Evolutionary conservation across 169 alveolate genomes (phyloP), one percentile per base, ranked within the genome.

Genomic region (Perkinsus chesapeaki): DNA sequence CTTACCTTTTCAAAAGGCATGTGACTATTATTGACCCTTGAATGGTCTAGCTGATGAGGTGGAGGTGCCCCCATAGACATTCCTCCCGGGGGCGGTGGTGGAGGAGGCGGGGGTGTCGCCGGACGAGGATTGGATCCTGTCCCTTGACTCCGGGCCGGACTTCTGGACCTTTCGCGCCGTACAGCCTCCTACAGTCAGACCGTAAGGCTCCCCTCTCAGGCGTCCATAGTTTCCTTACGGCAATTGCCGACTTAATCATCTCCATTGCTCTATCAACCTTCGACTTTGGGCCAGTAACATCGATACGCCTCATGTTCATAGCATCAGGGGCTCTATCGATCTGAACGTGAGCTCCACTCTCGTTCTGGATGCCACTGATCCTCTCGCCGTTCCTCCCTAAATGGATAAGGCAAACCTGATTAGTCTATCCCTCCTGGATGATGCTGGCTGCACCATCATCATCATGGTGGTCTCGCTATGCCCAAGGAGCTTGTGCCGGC

Each of bases 331-430:
- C 82, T 34, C 82, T 1, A 34, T 60, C 82, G 82, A 60, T 60
- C 82, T 60, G 82, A 16, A 60, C 82, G 82, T 60, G 82, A 34
- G 82, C 82, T 16, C 82, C 82, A 60, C 82, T 60, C 82, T 60
- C 82, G 82, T 60, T 60, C 82, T 60, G 82, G 82, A 60, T 60
- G 82, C 82, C 82, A 60, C 82, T 60, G 23, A 60, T 60, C 31
- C 82, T 60, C 82, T 60, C 82, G 82, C 82, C 82, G 82, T 60
- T 60, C 82, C 82, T 60, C 82, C 82, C 82, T 60, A 16, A 60
- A 60, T 34, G 27, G 31, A 60, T 34, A 60, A 60, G 82, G 37
- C 82, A 60, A 23, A n/a, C n/a, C n/a, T n/a, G n/a, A n/a, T n/a
- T n/a, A n/a, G n/a, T n/a, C n/a, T n/a, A n/a, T n/a, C n/a, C n/a